Conservation (phyloP, 2,329 filamentous ascomycete species). For the Xylariaceae sp. region DNA sequence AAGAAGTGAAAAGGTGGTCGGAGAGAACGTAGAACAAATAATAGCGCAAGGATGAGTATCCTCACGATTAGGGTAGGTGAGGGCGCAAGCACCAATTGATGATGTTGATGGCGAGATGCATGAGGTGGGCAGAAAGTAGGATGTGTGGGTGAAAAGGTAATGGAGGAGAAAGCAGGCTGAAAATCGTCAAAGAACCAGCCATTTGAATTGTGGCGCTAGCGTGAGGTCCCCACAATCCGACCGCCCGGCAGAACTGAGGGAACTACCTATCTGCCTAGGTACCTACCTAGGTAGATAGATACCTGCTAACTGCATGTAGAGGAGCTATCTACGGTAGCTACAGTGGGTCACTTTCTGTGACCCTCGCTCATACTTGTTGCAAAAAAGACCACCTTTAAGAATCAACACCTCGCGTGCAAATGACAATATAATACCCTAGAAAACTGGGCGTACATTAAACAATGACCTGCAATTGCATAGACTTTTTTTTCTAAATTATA, state of each 20-base stretch:
- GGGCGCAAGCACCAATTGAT: constrained; percentile 14
- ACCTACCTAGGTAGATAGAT: not conserved
- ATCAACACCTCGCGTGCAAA: no score
- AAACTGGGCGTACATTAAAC: no score
- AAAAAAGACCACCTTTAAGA: no score
- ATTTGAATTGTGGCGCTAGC: constrained; percentile 19
- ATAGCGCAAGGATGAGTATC: not conserved
- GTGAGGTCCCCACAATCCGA: constrained; percentile 6
- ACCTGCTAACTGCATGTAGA: no score
- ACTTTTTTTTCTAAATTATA: no score
- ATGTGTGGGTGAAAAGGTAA: constrained; percentile 18
- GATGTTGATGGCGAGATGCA: constrained; percentile 8
- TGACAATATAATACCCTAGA: no score
- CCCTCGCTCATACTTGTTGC: no score
- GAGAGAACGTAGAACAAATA: constrained; percentile 3
- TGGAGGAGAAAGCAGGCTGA: constrained; percentile 22
- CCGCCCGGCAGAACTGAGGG: constrained; percentile 16
- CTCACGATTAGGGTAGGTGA: constrained; percentile 2
- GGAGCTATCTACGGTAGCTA: not conserved
- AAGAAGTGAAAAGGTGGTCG: constrained; percentile 9
- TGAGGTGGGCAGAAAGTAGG: constrained; percentile 1
- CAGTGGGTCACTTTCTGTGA: no score
- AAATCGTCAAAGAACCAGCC: constrained; percentile 20
- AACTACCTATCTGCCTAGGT: not conserved
- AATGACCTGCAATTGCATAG: no score